These are phyloP conservation scores for Kitagawia praeruptora DNA, from an alignment of 129 eudicot genomes.

Conservation along the genomic window DNA sequence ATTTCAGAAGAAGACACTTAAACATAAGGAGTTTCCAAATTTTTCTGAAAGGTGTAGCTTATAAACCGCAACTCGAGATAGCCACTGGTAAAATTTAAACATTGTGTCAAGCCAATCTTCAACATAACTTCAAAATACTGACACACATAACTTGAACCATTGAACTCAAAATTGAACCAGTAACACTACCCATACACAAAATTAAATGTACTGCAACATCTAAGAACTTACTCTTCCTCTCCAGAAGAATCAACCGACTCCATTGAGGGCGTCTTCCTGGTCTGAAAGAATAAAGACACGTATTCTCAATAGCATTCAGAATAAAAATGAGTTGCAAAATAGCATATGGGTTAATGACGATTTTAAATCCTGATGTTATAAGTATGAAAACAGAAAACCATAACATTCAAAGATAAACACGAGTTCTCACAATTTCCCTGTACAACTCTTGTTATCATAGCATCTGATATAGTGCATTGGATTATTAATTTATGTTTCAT, in stretches of 20 bases:
- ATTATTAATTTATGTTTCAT: not conserved
- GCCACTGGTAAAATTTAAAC: not conserved
- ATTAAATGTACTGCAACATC: conserved; percentile 10
- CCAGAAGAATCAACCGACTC: conserved; percentile 92
- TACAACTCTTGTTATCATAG: not conserved
- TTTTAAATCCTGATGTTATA: too few relatives aligned
- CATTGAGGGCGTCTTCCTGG: conserved; percentile 71
- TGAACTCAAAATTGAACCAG: not conserved
- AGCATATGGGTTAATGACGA: not conserved
- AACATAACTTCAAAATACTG: not conserved
- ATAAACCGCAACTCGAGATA: not conserved
- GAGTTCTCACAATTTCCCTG: not conserved
- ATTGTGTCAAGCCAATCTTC: not conserved
- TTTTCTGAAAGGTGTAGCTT: not conserved
- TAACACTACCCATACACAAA: not conserved
- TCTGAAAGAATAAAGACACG: conserved; percentile 27
- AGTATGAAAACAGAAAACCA: not conserved
- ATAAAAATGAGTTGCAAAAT: not conserved
- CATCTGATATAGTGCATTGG: not conserved
- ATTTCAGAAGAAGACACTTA: not conserved
- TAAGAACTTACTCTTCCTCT: conserved; percentile 84
- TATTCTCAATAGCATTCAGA: conserved; percentile 1
- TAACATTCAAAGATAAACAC: not conserved
- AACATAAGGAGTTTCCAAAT: not conserved
- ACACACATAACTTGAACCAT: not conserved